Percentiles rank a stretch among this genome's conserved stretches.
Conservation (phyloP, 2,329 filamentous ascomycete genomes). For the Alternaria burnsii region DNA sequence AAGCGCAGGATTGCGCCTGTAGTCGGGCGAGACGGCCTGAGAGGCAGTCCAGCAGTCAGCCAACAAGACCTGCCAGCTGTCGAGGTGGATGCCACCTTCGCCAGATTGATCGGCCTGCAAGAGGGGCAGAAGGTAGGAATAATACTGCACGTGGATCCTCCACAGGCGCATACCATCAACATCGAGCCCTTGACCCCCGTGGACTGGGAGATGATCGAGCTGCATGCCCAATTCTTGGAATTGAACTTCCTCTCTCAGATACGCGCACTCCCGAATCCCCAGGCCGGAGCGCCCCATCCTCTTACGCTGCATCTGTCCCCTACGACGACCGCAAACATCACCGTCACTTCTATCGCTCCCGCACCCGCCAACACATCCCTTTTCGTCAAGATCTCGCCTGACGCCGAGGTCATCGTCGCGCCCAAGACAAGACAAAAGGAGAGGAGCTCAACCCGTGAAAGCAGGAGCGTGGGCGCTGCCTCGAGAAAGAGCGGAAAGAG, state of each 20-base stretch:
- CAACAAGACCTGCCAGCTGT: conserved; percentile 81
- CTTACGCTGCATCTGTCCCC: conserved; percentile 93
- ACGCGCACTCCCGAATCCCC: conserved; percentile 88
- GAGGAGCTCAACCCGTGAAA: conserved; percentile 72
- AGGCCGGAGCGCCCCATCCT: conserved; percentile 71
- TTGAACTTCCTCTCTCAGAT: conserved; percentile 93
- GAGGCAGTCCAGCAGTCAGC: conserved; percentile 64
- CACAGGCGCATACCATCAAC: conserved; percentile 90
- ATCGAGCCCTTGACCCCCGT: conserved; percentile 95
- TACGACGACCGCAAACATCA: conserved; percentile 93
- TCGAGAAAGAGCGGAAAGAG: conserved; percentile 82
- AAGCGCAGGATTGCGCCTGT: conserved; percentile 80
- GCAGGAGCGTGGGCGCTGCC: conserved; percentile 79
- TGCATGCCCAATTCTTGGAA: conserved; percentile 95
- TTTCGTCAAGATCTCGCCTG: conserved; percentile 91
- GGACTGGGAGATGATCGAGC: conserved; percentile 98
- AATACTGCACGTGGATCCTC: conserved; percentile 85
- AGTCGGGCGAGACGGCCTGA: conserved; percentile 76
- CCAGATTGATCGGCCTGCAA: conserved; percentile 74
- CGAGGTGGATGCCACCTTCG: conserved; percentile 88
- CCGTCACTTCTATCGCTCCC: conserved; percentile 83
- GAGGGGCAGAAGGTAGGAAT: conserved; percentile 81
- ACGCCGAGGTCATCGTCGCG: conserved; percentile 96
- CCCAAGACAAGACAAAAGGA: conserved; percentile 85
- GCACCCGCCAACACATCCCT: conserved; percentile 70